phyloP scores from a whole-genome alignment of 441 rosid species.

The Pelargonium cotyledonis region DNA sequence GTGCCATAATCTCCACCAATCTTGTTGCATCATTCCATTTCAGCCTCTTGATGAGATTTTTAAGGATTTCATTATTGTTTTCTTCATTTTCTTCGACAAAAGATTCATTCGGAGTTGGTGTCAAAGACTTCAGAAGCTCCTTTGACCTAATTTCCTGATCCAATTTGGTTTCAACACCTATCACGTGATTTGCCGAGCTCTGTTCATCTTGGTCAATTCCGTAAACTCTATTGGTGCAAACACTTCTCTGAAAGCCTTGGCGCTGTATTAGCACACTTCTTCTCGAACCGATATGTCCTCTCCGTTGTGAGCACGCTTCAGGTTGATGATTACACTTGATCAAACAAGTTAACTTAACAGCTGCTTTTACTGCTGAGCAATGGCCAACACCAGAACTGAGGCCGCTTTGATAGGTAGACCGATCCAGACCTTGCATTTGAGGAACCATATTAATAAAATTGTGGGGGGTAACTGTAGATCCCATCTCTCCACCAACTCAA shows the following conservation, averaged over 20 bases:
- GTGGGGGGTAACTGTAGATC: not conserved
- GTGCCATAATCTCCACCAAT: slow-evolving; percentile 67
- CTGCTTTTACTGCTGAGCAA: not conserved
- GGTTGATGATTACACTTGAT: not conserved
- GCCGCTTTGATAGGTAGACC: not conserved
- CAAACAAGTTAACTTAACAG: not conserved
- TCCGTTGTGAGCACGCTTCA: not conserved
- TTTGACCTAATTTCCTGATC: slow-evolving; percentile 26
- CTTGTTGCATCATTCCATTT: slow-evolving; percentile 45
- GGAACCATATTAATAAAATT: not conserved
- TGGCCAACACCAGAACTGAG: not conserved
- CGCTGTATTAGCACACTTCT: not conserved
- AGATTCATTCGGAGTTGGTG: slow-evolving; percentile 35
- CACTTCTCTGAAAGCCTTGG: slow-evolving; percentile 18
- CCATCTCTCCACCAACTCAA: not conserved
- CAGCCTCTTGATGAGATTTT: slow-evolving; percentile 44
- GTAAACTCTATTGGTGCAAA: slow-evolving; percentile 31
- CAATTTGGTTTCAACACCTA: slow-evolving; percentile 21
- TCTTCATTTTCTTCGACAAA: slow-evolving; percentile 46
- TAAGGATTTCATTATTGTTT: slow-evolving; percentile 59
- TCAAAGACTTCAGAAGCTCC: slow-evolving; percentile 24
- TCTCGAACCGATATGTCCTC: not conserved
- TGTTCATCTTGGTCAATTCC: slow-evolving; percentile 38
- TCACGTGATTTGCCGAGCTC: slow-evolving; percentile 30
- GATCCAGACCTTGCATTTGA: not conserved